A percentile compares a stretch with the other conserved stretches of the same genome.
Conservation (phyloP, 768 basidiomycete genomes). For the Leucocoprinus leucothites region DNA sequence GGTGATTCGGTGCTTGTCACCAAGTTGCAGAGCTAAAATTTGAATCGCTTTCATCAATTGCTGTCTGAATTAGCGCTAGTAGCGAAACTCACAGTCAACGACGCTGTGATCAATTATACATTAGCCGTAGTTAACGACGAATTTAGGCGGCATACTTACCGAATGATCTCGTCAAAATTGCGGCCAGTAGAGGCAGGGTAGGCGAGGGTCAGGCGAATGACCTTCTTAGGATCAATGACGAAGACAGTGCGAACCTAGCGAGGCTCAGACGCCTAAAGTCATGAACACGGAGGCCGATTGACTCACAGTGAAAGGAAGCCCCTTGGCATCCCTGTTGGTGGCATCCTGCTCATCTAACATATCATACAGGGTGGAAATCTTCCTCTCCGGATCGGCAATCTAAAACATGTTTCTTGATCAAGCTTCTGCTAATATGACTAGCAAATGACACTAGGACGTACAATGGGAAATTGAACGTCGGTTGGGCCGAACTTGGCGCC, state of each 20-base stretch:
- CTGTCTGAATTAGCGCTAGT: slow-evolving; percentile 3
- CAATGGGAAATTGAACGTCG: slow-evolving; percentile 88
- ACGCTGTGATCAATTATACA: slow-evolving; percentile 41
- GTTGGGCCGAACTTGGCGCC: slow-evolving; percentile 71
- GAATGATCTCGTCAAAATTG: slow-evolving; percentile 73
- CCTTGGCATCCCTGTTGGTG: slow-evolving; percentile 82
- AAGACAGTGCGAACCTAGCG: slow-evolving; percentile 90
- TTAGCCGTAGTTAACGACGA: background rate
- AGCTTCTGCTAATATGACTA: background rate
- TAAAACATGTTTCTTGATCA: slow-evolving; percentile 26
- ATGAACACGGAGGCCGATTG: slow-evolving; percentile 6
- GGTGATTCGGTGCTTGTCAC: slow-evolving; percentile 79
- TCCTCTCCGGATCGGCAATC: slow-evolving; percentile 92
- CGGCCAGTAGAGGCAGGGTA: slow-evolving; percentile 97
- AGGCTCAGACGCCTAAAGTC: slow-evolving; percentile 7
- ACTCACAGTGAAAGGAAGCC: slow-evolving; percentile 88
- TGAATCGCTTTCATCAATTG: slow-evolving; percentile 13
- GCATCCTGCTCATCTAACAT: slow-evolving; percentile 97
- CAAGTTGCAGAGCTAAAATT: slow-evolving; percentile 74
- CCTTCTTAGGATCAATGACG: slow-evolving; percentile 95
- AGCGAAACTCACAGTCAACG: slow-evolving; percentile 58
- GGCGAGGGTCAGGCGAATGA: slow-evolving; percentile 83
- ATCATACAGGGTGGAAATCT: slow-evolving; percentile 83
- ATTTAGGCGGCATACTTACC: slow-evolving; percentile 26
- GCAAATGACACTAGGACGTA: slow-evolving; percentile 31